phyloP scores from a whole-genome alignment of 345 rosid species.

The Punica granatum region DNA sequence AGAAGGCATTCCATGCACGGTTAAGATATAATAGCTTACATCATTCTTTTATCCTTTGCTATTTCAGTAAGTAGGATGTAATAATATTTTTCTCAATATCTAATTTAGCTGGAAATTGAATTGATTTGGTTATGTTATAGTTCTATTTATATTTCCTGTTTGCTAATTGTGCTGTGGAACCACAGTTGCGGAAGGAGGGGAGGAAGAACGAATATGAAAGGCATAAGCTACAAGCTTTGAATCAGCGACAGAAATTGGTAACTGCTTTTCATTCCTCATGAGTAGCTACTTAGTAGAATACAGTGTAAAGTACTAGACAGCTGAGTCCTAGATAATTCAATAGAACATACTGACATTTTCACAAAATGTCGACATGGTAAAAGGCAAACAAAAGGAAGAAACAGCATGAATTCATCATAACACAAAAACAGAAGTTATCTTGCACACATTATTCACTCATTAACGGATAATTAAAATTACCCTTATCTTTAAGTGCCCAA shows the following conservation, averaged over 20 bases:
- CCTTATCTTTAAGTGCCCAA: background rate
- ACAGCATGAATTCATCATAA: background rate
- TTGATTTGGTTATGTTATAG: background rate
- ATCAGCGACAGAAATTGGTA: slow-evolving; percentile 97
- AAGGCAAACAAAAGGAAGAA: background rate
- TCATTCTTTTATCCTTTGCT: background rate
- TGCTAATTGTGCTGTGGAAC: slow-evolving; percentile 10
- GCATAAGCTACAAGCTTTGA: slow-evolving; percentile 90
- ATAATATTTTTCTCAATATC: background rate
- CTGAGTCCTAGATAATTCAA: too few species aligned
- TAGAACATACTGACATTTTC: background rate
- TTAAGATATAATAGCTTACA: background rate
- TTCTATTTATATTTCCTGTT: background rate
- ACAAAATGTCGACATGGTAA: background rate
- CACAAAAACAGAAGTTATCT: background rate
- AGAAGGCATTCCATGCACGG: background rate
- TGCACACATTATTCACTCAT: background rate
- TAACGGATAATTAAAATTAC: slow-evolving; percentile 1
- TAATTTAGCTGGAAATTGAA: background rate
- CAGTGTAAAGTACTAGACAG: too few species aligned
- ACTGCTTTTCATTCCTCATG: slow-evolving; percentile 7
- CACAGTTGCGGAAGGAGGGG: slow-evolving; percentile 90
- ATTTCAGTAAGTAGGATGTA: background rate
- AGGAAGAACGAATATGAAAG: slow-evolving; percentile 96
- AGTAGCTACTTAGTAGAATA: slow-evolving; percentile 1